These are phyloP conservation scores for Cardiospermum halicacabum DNA, from an alignment of 345 rosid species.

Conservation along the genomic window DNA sequence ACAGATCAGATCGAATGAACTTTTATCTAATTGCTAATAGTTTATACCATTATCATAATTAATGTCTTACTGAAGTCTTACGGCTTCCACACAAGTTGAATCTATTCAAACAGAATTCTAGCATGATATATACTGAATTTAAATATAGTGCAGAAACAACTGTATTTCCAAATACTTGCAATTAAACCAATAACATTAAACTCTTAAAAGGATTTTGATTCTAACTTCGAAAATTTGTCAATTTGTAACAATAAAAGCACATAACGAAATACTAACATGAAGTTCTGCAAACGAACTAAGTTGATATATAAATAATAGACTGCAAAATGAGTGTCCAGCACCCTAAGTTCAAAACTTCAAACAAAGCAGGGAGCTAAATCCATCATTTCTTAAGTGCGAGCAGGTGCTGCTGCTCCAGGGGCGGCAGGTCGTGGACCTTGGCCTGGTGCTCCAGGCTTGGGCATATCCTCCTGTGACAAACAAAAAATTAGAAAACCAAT, in stretches of 20 bases:
- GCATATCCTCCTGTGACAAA: constrained; percentile 17
- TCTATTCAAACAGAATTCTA: no score
- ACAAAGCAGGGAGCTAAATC: background rate
- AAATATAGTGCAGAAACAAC: no score
- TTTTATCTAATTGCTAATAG: no score
- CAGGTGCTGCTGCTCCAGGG: constrained; percentile 19
- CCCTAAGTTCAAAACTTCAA: background rate
- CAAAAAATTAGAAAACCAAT: no score
- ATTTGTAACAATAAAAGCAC: background rate
- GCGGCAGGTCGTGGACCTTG: constrained; percentile 26
- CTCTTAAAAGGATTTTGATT: background rate
- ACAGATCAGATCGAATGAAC: no score
- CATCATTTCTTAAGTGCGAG: constrained; percentile 11
- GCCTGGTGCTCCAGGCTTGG: constrained; percentile 25
- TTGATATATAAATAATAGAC: background rate
- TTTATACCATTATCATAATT: no score
- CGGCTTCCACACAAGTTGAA: no score
- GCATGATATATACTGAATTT: no score
- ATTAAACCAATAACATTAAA: background rate
- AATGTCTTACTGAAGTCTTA: no score
- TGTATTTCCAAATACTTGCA: no score
- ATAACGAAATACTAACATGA: background rate
- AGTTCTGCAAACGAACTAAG: background rate
- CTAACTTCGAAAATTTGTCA: background rate
- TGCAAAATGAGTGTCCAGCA: background rate